Base-by-base conservation (phyloP, 1,284 basidiomycete genomes). In the Cryptococcus sp. region DNA sequence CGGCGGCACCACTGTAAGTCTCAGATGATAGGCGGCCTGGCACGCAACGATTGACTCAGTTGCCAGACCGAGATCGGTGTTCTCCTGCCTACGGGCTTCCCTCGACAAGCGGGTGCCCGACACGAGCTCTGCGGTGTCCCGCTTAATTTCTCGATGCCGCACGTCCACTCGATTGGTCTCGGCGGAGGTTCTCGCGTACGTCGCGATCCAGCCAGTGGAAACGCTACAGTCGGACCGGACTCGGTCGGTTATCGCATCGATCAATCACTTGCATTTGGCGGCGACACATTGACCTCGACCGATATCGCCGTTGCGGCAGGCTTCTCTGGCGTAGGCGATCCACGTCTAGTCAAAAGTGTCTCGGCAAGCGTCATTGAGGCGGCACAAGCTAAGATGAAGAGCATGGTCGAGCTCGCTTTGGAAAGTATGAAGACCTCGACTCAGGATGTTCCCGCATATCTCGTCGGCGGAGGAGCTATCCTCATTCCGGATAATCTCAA, bases 371-470 rank as follows among this genome's bases (percentile, higher is more conserved):
- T 80, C 5, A 56, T 75, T 6, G 72, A 80, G 3, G 78, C 78
- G 6, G 68, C 66, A 5, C 61, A 71, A 55, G 77, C 70, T 40
- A 75, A 73, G 20, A 82, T 86, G 60, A 82, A 81, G 70, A 71
- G 65, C 56, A 80, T 84, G 72, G 67, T 86, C 7, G 85, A 86
- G 66, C 74, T 72, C 0, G 77, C 78, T 57, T 67, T 83, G 11
- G 83, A 84, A 64, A 70, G 71, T 20, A 85, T 86, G 85, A 87
- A 87, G 76, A 87, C 85, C 6, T 47, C 79, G 80, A 64, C 80
- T 4, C 35, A 64, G 22, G 71, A 73, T 44, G 57, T 70, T 3
- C 68, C 71, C 1, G 65, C 72, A 4, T 73, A 71, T 57, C 63
- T 75, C 3, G 71, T 73, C 19, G 74, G 74, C 6, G 74, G 74